Evolutionary conservation across 139 green algal species (phyloP).

Genomic region (Picochlorum sp.): DNA sequence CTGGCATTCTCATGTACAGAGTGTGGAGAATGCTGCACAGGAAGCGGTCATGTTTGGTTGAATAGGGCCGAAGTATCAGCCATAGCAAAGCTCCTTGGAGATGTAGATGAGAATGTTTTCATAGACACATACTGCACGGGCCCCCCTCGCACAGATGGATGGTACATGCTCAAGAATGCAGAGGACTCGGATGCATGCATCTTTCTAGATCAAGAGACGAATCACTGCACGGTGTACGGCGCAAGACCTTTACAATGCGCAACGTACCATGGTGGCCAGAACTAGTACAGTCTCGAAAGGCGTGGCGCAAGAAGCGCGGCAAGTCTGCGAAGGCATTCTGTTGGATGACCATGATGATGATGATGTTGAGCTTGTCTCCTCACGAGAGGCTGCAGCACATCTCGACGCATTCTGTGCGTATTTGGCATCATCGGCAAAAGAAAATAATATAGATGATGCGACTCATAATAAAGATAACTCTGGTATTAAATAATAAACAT

Average conservation of each 20-base stretch:
- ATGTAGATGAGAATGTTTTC: neutral
- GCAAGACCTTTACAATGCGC: neutral
- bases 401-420: neutral
- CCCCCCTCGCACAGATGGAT: neutral
- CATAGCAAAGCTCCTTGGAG: neutral
- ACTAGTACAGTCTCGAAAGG: neutral
- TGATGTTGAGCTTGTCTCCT: neutral
- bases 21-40: slow-evolving; percentile 1
- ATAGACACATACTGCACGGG: neutral
- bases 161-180: neutral
- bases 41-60: neutral
- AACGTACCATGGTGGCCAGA: slow-evolving; percentile 9
- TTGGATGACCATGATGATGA: neutral
- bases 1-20: neutral
- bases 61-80: neutral
- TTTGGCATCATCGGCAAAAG: neutral
- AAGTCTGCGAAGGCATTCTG: slow-evolving; percentile 5
- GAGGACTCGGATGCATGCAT: neutral
- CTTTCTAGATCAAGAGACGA: slow-evolving; percentile 3
- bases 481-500: too few species aligned
- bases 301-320: neutral
- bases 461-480: too few species aligned
- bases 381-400: neutral
- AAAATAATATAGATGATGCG: too few species aligned
- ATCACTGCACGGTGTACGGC: slow-evolving; percentile 3